phyloP scores from a whole-genome alignment of 2,329 filamentous ascomycete species.

The Ustilaginoidea virens region DNA sequence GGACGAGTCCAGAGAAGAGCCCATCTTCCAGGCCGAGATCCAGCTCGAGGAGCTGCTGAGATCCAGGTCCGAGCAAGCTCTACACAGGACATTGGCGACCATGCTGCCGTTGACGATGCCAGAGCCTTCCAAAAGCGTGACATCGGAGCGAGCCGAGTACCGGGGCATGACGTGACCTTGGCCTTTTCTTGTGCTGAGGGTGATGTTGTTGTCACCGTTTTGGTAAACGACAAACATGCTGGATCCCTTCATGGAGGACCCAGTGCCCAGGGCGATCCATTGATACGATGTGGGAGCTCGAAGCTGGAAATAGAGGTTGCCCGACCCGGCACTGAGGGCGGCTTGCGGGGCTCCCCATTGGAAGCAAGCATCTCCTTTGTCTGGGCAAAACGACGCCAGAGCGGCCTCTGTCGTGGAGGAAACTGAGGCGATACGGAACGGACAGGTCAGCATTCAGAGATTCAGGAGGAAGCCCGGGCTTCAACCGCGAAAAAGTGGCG shows the following conservation, averaged over 20 bases:
- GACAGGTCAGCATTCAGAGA: too few relatives aligned
- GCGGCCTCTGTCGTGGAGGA: too few relatives aligned
- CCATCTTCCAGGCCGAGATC: slow-evolving; percentile 39
- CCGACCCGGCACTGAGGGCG: slow-evolving; percentile 29
- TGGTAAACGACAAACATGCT: slow-evolving; percentile 50
- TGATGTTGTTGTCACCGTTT: slow-evolving; percentile 42
- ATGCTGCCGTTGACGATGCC: slow-evolving; percentile 36
- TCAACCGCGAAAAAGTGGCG: too few relatives aligned
- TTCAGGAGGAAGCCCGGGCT: too few relatives aligned
- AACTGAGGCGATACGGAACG: too few relatives aligned
- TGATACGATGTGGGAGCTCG: slow-evolving; percentile 33
- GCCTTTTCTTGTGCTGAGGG: slow-evolving; percentile 40
- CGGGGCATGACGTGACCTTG: slow-evolving; percentile 31
- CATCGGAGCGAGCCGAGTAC: slow-evolving; percentile 24
- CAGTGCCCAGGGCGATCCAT: slow-evolving; percentile 46
- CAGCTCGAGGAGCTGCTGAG: slow-evolving; percentile 27
- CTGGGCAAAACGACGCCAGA: slow-evolving; percentile 24
- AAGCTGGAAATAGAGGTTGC: slow-evolving; percentile 47
- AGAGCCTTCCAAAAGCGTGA: slow-evolving; percentile 42
- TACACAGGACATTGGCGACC: slow-evolving; percentile 43
- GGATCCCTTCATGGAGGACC: slow-evolving; percentile 35
- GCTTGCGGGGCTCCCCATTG: slow-evolving; percentile 36
- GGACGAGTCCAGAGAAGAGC: slow-evolving; percentile 27
- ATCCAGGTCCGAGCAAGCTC: slow-evolving; percentile 33
- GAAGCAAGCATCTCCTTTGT: slow-evolving; percentile 30